These are phyloP conservation scores for Rhizoclosmatium globosum DNA, from an alignment of 192 early-diverging fungal species.

Conservation along the genomic window DNA sequence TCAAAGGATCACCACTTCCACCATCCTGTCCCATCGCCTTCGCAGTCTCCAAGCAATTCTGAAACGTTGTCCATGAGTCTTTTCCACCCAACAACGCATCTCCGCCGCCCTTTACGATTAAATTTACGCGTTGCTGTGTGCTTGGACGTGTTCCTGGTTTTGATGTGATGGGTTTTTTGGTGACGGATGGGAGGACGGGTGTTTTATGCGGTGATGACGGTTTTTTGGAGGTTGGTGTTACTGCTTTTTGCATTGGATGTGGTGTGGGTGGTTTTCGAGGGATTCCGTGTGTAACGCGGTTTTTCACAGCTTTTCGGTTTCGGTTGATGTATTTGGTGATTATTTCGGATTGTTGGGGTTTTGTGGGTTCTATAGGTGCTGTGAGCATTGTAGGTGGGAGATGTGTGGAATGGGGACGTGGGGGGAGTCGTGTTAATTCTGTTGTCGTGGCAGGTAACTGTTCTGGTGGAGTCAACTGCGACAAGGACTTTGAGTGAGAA, in stretches of 20 bases:
- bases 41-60: slow-evolving; percentile 29
- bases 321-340: slow-evolving; percentile 18
- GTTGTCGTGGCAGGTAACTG: too few species aligned
- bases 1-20: neutral
- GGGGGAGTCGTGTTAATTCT: too few species aligned
- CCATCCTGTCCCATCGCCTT: slow-evolving; percentile 19
- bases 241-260: neutral
- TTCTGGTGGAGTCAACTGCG: too few species aligned
- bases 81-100: neutral
- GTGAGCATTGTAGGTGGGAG: too few species aligned
- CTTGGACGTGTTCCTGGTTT: neutral
- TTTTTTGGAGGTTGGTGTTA: neutral
- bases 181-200: neutral
- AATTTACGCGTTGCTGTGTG: neutral
- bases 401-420: too few species aligned
- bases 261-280: slow-evolving; percentile 17
- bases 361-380: too few species aligned
- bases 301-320: slow-evolving; percentile 4
- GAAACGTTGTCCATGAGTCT: slow-evolving; percentile 28
- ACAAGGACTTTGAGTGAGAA: too few species aligned
- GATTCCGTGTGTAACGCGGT: slow-evolving; percentile 19
- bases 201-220: neutral
- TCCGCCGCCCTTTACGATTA: neutral
- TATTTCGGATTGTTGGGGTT: slow-evolving; percentile 2
- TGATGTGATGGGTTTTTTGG: neutral